Conservation (phyloP, 169 alveolate genomes). For the Plasmodium vinckei region DNA sequence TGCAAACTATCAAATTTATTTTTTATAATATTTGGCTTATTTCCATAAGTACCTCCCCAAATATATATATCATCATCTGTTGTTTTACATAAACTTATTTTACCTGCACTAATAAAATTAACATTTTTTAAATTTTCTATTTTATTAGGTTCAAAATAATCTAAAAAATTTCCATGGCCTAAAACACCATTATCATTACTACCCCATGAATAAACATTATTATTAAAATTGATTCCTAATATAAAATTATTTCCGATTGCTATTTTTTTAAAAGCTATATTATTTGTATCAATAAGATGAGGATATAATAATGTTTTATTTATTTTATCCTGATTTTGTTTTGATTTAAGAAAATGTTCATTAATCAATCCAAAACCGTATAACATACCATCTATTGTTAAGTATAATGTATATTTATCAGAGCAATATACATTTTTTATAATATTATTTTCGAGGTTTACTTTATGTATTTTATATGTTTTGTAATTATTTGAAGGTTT, state of each 20-base stretch:
- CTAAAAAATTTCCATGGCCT: constrained; percentile 37
- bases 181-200: constrained; percentile 15
- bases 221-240: constrained; percentile 32
- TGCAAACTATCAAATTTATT: constrained; percentile 50
- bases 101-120: constrained; percentile 50
- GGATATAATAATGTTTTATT: constrained; percentile 31
- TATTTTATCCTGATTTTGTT: constrained; percentile 19
- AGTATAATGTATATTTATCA: constrained; percentile 36
- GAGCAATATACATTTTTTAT: constrained; percentile 39
- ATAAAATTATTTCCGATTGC: constrained; percentile 41
- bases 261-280: constrained; percentile 67
- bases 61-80: constrained; percentile 37
- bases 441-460: constrained; percentile 37
- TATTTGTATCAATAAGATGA: constrained; percentile 47
- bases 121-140: constrained; percentile 25
- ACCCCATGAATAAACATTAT: constrained; percentile 66
- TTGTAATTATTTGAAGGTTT: not conserved
- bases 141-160: constrained; percentile 23
- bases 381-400: constrained; percentile 48
- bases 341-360: constrained; percentile 30
- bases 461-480: constrained; percentile 31
- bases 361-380: constrained; percentile 68
- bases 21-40: constrained; percentile 46
- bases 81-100: constrained; percentile 64
- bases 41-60: constrained; percentile 67